Percentiles rank a stretch among this genome's conserved stretches.
These are phyloP conservation scores for Poa pratensis DNA, from an alignment of 176 grass and related monocot species.

Conservation along the genomic window DNA sequence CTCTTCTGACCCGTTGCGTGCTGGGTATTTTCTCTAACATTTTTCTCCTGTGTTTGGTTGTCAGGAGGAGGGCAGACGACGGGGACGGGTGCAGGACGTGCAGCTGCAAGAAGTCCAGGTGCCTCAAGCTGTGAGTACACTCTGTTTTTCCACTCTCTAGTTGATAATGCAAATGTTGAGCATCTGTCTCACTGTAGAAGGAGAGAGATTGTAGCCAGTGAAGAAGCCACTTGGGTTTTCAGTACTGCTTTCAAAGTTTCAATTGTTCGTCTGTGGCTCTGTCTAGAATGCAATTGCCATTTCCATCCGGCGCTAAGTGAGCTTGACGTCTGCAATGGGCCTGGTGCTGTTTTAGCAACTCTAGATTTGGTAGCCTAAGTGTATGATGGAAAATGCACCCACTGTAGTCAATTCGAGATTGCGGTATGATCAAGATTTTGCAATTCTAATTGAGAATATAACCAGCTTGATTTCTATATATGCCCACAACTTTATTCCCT, in stretches of 20 bases:
- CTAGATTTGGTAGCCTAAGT: background rate
- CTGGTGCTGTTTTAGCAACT: background rate
- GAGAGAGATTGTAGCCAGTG: background rate
- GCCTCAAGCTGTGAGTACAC: slow-evolving; percentile 61
- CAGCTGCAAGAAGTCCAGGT: slow-evolving; percentile 77
- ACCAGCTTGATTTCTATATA: slow-evolving; percentile 2
- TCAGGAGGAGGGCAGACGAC: slow-evolving; percentile 58
- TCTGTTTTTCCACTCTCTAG: background rate
- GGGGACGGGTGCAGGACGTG: slow-evolving; percentile 56
- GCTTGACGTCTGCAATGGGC: background rate
- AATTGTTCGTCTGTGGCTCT: background rate
- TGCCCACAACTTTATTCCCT: background rate
- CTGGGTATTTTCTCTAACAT: background rate
- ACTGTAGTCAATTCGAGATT: background rate
- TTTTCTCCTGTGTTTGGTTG: background rate
- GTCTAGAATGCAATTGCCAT: slow-evolving; percentile 2
- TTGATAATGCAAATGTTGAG: background rate
- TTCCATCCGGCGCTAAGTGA: background rate
- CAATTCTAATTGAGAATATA: background rate
- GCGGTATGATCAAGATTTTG: background rate
- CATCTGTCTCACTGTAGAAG: background rate
- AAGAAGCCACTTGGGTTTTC: background rate
- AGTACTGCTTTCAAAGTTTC: background rate
- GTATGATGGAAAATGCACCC: background rate
- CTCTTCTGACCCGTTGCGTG: slow-evolving; percentile 37